Evolutionary conservation across 768 basidiomycete species (phyloP).

Genomic region (Suillus subalutaceus): DNA sequence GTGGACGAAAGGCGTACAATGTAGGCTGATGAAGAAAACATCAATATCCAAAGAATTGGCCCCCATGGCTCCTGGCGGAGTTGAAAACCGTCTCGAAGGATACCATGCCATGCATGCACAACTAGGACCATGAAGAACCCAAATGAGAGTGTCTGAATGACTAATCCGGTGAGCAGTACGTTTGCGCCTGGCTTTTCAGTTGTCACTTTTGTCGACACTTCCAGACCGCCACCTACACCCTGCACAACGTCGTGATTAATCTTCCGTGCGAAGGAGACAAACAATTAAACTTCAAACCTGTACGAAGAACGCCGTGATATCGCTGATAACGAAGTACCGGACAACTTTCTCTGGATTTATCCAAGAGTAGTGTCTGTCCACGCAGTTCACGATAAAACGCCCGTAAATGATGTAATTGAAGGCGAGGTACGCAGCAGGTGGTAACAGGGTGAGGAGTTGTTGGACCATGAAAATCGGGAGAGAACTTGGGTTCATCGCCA

Average conservation of each 20-base stretch:
- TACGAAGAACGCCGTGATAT: conserved; percentile 29
- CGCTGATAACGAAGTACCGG: conserved; percentile 29
- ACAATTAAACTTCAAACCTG: conserved; percentile 22
- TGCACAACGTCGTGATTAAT: conserved; percentile 10
- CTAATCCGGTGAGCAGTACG: conserved; percentile 30
- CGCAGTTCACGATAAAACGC: conserved; percentile 23
- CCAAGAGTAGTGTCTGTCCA: conserved; percentile 22
- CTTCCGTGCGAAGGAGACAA: background rate
- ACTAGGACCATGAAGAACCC: conserved; percentile 24
- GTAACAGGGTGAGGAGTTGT: conserved; percentile 25
- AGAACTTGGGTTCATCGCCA: conserved; percentile 25
- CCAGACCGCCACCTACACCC: conserved; percentile 28
- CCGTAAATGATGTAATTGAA: conserved; percentile 39
- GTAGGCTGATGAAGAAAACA: conserved; percentile 28
- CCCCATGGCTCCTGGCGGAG: conserved; percentile 22
- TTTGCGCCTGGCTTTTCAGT: conserved; percentile 14
- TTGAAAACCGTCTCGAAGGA: conserved; percentile 16
- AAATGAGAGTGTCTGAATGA: conserved; percentile 29
- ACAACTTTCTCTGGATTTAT: conserved; percentile 30
- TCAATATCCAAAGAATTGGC: conserved; percentile 20
- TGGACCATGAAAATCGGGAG: conserved; percentile 21
- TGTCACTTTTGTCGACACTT: conserved; percentile 12
- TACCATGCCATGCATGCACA: conserved; percentile 11
- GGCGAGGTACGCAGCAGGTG: conserved; percentile 34
- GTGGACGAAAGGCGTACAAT: conserved; percentile 22